Conservation (phyloP, 495 filamentous ascomycete genomes). For the Endocarpon pusillum region DNA sequence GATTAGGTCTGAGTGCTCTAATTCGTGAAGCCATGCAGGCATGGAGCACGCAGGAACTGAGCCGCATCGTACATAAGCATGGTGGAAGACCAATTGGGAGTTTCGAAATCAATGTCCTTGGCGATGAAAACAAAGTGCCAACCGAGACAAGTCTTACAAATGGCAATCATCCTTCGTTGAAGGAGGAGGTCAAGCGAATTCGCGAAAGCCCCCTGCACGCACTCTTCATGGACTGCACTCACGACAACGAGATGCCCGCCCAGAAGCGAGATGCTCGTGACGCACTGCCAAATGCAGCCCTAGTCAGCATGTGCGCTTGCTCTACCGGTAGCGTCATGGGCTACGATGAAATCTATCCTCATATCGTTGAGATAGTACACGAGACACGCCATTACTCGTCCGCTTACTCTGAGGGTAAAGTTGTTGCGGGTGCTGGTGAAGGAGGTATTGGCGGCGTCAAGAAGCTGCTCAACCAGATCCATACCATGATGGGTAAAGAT, state of each 20-base stretch:
- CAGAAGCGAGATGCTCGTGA: constrained; percentile 92
- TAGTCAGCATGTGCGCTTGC: constrained; percentile 89
- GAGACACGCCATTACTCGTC: constrained; percentile 73
- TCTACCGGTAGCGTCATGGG: constrained; percentile 93
- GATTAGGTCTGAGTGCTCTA: constrained; percentile 73
- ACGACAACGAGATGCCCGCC: constrained; percentile 92
- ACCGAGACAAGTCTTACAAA: constrained; percentile 15
- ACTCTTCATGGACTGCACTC: constrained; percentile 97
- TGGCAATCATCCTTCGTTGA: constrained; percentile 15
- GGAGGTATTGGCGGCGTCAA: constrained; percentile 80
- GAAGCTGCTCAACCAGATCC: constrained; percentile 79
- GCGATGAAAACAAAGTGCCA: constrained; percentile 16
- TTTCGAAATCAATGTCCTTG: constrained; percentile 61
- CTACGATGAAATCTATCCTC: constrained; percentile 95
- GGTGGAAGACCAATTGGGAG: constrained; percentile 89
- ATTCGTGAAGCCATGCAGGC: constrained; percentile 97
- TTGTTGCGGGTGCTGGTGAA: constrained; percentile 43
- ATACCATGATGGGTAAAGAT: constrained; percentile 83
- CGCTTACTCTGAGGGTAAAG: constrained; percentile 41
- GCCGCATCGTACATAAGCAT: constrained; percentile 83
- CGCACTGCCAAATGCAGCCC: constrained; percentile 85
- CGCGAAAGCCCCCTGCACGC: constrained; percentile 73
- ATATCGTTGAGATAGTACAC: constrained; percentile 72
- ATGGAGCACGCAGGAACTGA: constrained; percentile 86
- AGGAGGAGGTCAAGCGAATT: constrained; percentile 54